Evolutionary conservation across 2,329 filamentous ascomycete genomes (phyloP), one percentile per base, ranked within the genome.

Genomic region (Coniochaeta sp.): DNA sequence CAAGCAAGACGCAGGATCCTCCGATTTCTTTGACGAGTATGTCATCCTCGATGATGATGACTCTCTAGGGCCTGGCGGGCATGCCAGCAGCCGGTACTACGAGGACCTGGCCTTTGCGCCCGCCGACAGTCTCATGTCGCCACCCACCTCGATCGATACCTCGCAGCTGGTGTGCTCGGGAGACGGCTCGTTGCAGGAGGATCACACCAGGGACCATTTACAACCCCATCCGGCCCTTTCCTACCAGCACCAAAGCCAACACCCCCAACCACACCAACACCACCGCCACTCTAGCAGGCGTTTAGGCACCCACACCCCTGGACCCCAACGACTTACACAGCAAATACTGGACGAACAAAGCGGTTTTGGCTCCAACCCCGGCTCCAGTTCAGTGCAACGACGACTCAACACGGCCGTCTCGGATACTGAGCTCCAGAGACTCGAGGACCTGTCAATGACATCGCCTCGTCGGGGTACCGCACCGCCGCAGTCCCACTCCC

Each of bases 361-460:
- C 24, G 28, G 45, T 26, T 12, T 26, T 1, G 12, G 42, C 30
- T 32, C 30, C 30, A 9, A 32, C 30, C n/a, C 30, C n/a, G 30
- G 9, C n/a, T 22, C 26, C 28, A 53, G 28, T 13, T 47, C 35
- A 35, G 22, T 32, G 28, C 45, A 31, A 16, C 8, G 26, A 48
- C 45, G 26, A 48, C n/a, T 31, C n/a, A 31, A 31, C 26, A 48
- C 58, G 27, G 62, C 64, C 45, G 60, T 63, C 51, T 63, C 63
- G 22, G 64, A 65, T 53, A 61, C 62, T 22, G 63, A 66, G 54
- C 59, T 66, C 16, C 58, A 64, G 27, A 61, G 59, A 48, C 60
- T 67, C 50, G 63, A 67, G 53, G 63, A 63, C n/a, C 48, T 67
- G 35, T 61, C 62, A 35, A 63, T 67, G 57, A 55, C 57, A 32